Conservation (phyloP, 495 filamentous ascomycete species). For the Penicillium parvum region DNA sequence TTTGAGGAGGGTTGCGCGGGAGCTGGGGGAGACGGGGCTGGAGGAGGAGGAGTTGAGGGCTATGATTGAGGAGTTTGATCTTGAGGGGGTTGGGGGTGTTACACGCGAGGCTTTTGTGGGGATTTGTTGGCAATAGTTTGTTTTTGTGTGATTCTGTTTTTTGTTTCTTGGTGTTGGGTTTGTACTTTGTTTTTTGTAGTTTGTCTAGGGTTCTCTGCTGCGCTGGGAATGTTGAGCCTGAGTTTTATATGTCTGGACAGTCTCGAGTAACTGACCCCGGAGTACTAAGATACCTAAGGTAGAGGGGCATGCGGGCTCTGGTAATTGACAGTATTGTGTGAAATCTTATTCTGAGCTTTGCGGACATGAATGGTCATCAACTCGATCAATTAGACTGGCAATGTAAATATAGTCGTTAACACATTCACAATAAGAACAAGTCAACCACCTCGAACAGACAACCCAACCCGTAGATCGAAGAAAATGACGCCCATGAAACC, state of each 20-base stretch:
- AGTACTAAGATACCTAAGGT: too few species aligned
- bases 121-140: conserved; percentile 59
- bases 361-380: too few species aligned
- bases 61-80: conserved; percentile 99
- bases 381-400: too few species aligned
- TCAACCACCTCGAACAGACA: too few species aligned
- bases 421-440: conserved; percentile 6
- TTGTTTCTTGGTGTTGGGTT: background rate
- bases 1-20: conserved; percentile 78
- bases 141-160: background rate
- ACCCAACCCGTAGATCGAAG: background rate
- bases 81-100: conserved; percentile 86
- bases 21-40: conserved; percentile 80
- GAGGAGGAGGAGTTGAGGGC: conserved; percentile 88
- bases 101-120: conserved; percentile 84
- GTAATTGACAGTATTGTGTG: too few species aligned
- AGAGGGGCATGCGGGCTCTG: too few species aligned
- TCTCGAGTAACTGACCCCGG: too few species aligned
- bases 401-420: background rate
- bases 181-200: conserved; percentile 4
- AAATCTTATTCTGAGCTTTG: too few species aligned
- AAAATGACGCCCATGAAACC: conserved; percentile 4
- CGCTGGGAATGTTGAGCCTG: too few species aligned
- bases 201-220: background rate
- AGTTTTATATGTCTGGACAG: too few species aligned